Base-by-base conservation (phyloP, 495 filamentous ascomycete species). In the Aspergillus biplanus region DNA sequence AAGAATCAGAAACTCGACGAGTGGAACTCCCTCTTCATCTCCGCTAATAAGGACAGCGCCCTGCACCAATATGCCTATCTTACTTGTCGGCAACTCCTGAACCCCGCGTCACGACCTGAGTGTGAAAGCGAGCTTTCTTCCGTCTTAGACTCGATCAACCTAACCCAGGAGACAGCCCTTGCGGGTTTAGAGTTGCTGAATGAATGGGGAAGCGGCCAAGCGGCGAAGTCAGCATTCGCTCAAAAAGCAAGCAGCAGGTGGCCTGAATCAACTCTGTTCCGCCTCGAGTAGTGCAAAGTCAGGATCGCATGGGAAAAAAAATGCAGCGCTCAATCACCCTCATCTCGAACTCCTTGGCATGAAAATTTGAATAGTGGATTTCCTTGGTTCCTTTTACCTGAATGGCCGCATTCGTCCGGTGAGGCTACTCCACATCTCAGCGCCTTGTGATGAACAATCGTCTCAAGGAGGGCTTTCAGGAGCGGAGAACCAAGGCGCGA, bases 231-330 rank as follows among this genome's bases (percentile, higher is more conserved):
- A 5, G 76, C 77, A 27, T 94, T 92, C 69, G 76, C 83, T 44
- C 73, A 86, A 56, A 85, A 85, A 54, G 90, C 90, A n/a, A 78
- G 78, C 56, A 73, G 80, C 66, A 87, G 85, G 79, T 96, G 91
- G 87, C 87, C 88, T 0, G 84, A 92, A 69, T 87, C 89, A 16
- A 84, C 82, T 1, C 73, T 82, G 6, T 92, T 93, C 65, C 65
- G 71, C 54, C 54, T 73, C 56, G 11, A 44, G 21, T 27, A 27
- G 21, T 27, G 21, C 21, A 27, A 27, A 44, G 39, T 44, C 39
- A 3, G 39, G 21, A 27, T 27, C 21, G 21, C 21, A 27, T 27
- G 21, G 21, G 2, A 27, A 2, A 27, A 27, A 27, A 27, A 27
- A 2, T 27, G 21, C 21, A 27, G 21, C 21, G 21, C 21, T 27